Evolutionary conservation across 2,329 filamentous ascomycete genomes (phyloP), one percentile per base, ranked within the genome.

Genomic region (Alternaria infectoria): DNA sequence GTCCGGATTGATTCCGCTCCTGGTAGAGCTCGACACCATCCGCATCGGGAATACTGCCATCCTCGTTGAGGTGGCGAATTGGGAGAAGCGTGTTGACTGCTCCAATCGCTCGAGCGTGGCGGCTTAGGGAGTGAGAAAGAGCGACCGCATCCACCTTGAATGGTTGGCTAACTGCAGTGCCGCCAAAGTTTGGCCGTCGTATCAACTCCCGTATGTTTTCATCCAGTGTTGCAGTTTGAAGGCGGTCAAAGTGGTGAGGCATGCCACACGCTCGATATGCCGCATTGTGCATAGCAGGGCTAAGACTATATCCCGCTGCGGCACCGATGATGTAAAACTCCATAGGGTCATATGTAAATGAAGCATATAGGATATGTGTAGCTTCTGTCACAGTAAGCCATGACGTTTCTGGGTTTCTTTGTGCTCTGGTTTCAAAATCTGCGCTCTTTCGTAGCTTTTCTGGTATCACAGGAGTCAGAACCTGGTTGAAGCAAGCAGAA

Each of bases 31-130:
- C 83, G 5, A 78, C 61, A 25, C 86, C 86, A 23, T 86, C 82
- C 21, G 86, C 86, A 32, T 86, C 82, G 1, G 88, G 86, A 1
- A 88, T 85, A 25, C 81, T 84, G 2, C 86, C 87, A 60, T 89
- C 86, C 0, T 83, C 74, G 23, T 85, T 79, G 8, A 88, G 77
- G 10, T 86, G 83, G n/a, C 91, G 86, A 9, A 93, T 85, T 0
- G 91, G 91, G 21, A 93, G 88, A 15, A 93, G 79, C 0, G 91
- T 93, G 66, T 94, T 93, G 55, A 92, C 87, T 2, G 91, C 90
- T 0, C 91, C 91, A 60, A 93, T 93, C 1, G 90, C 90, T 49
- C 86, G 87, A 1, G 91, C 91, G 71, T 93, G 90, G 10, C 86
- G 86, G 66, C 90, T 93, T 62, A 92, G 83, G 0, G 88, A 85